Evolutionary conservation across 2,329 filamentous ascomycete species (phyloP).

Genomic region (Cladosporium sphaerospermum): DNA sequence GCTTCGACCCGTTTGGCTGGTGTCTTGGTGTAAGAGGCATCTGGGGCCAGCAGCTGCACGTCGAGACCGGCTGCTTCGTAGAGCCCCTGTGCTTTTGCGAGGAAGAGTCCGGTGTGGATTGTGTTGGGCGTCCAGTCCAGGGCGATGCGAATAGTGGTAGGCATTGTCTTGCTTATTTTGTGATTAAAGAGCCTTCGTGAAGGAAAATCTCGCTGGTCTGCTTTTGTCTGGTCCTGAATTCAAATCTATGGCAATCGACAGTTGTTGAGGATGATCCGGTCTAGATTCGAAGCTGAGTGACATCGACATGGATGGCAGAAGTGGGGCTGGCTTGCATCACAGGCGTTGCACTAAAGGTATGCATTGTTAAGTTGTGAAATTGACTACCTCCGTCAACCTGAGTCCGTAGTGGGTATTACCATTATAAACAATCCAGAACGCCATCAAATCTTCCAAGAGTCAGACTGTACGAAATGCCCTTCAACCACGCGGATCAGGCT

Average conservation of each 20-base stretch:
- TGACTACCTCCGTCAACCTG: too few relatives aligned
- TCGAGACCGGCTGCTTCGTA: slow-evolving; percentile 21
- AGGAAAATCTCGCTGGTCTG: not conserved
- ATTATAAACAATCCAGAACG: not conserved
- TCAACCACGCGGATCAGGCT: slow-evolving; percentile 3
- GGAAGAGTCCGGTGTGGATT: slow-evolving; percentile 27
- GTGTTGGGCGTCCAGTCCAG: slow-evolving; percentile 33
- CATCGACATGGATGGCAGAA: too few relatives aligned
- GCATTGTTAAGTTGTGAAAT: too few relatives aligned
- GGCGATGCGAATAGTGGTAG: slow-evolving; percentile 23
- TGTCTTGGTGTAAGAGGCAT: slow-evolving; percentile 23
- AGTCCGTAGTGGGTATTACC: not conserved
- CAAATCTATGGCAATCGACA: not conserved
- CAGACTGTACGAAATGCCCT: not conserved
- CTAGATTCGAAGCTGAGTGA: too few relatives aligned
- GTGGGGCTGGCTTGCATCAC: too few relatives aligned
- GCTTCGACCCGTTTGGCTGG: slow-evolving; percentile 25
- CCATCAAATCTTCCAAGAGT: not conserved
- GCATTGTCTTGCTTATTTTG: not conserved
- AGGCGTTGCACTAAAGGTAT: too few relatives aligned
- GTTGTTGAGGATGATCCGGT: too few relatives aligned
- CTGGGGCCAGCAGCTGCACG: slow-evolving; percentile 26
- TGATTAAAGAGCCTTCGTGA: too few relatives aligned
- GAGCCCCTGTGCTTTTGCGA: slow-evolving; percentile 20
- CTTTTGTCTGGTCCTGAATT: not conserved